Evolutionary conservation across 805 yeast genomes (phyloP).

Genomic region (Isabelozyma pseudorhagii): DNA sequence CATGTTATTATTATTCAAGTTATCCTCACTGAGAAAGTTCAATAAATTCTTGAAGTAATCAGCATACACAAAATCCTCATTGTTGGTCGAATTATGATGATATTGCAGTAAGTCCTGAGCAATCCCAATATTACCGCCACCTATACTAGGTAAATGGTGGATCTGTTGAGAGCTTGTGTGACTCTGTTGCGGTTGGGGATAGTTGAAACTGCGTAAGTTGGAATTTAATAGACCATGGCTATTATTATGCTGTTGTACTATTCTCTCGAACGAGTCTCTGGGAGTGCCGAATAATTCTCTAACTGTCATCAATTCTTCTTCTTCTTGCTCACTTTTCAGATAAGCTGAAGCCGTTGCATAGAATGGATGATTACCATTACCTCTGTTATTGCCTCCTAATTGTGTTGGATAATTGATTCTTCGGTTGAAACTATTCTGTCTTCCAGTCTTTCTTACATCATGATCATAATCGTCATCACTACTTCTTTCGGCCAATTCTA

Average conservation of each 20-base stretch:
- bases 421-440: constrained; percentile 4
- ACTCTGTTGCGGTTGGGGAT: constrained; percentile 2
- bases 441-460: neutral
- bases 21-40: constrained; percentile 52
- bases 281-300: constrained; percentile 42
- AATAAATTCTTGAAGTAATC: constrained; percentile 45
- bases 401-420: neutral
- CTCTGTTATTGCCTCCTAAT: neutral
- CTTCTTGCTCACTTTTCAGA: constrained; percentile 7
- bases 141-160: constrained; percentile 21
- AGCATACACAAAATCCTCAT: constrained; percentile 22
- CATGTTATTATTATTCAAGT: constrained; percentile 11
- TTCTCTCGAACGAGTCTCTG: constrained; percentile 33
- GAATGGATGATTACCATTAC: neutral
- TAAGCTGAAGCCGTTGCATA: constrained; percentile 1
- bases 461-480: constrained; percentile 29
- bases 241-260: constrained; percentile 16
- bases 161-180: neutral
- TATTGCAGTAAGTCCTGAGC: constrained; percentile 33
- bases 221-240: constrained; percentile 10
- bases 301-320: constrained; percentile 35
- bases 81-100: constrained; percentile 27
- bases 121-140: constrained; percentile 12
- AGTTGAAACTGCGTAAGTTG: constrained; percentile 8
- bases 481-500: constrained; percentile 27